Percentiles rank a stretch among this genome's conserved stretches.
Conservation (phyloP, 2,329 filamentous ascomycete species). For the Apiospora arundinis region DNA sequence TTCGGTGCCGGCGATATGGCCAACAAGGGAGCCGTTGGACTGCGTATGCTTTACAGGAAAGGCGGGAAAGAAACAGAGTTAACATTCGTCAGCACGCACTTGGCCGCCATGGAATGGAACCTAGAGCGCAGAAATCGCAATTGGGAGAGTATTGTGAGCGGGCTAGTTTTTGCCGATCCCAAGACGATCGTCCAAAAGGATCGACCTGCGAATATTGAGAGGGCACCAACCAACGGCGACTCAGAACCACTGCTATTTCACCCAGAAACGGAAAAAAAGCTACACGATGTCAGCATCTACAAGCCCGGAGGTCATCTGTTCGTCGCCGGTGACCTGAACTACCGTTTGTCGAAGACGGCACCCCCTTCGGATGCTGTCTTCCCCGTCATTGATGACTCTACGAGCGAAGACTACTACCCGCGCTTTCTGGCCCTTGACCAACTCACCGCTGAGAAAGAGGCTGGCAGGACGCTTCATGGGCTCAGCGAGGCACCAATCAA, state of each 20-base stretch:
- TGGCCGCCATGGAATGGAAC: constrained; percentile 86
- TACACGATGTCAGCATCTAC: constrained; percentile 73
- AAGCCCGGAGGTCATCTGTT: constrained; percentile 79
- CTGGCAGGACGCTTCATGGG: constrained; percentile 77
- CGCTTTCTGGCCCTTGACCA: constrained; percentile 79
- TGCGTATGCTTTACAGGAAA: constrained; percentile 68
- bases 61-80: constrained; percentile 62
- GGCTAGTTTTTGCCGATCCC: constrained; percentile 75
- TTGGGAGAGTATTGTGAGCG: constrained; percentile 83
- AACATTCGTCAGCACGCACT: constrained; percentile 87
- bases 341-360: constrained; percentile 75
- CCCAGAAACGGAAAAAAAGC: constrained; percentile 42
- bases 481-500: constrained; percentile 74
- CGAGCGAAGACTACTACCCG: constrained; percentile 66
- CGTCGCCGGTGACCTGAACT: constrained; percentile 92
- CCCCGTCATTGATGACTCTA: constrained; percentile 61
- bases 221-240: constrained; percentile 27
- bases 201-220: constrained; percentile 22
- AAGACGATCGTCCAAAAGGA: constrained; percentile 43
- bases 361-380: constrained; percentile 68
- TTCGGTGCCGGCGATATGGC: constrained; percentile 89
- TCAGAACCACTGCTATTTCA: constrained; percentile 35
- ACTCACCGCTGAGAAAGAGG: constrained; percentile 72
- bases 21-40: constrained; percentile 91
- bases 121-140: constrained; percentile 80